Conservation (phyloP, 192 early-diverging fungal genomes). For the Irineochytrium annulatum region DNA sequence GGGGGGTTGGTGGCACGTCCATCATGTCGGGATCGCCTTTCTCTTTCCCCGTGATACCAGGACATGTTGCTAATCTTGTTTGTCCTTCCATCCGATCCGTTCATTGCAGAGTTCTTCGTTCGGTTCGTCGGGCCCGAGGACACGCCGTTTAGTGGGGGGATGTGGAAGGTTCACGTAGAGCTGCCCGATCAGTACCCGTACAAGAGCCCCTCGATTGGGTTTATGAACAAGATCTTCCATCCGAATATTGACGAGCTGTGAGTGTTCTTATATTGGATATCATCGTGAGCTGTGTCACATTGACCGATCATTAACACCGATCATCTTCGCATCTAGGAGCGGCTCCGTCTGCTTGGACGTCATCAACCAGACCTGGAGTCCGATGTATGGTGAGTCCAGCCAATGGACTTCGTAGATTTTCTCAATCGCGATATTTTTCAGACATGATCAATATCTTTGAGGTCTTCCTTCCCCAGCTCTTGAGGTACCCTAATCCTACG, state of each 20-base stretch:
- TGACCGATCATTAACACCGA: background rate
- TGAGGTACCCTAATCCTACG: constrained; percentile 98
- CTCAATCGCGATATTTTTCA: no score
- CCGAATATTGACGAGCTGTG: constrained; percentile 99
- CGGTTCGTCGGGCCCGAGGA: constrained; percentile 89
- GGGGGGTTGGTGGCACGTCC: no score
- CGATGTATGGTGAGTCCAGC: constrained; percentile 97
- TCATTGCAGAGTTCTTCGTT: constrained; percentile 93
- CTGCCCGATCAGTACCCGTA: constrained; percentile 99
- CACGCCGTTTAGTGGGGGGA: constrained; percentile 89
- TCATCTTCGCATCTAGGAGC: constrained; percentile 57
- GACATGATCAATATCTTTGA: constrained; percentile 99
- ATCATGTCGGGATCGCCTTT: no score
- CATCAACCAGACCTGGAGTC: constrained; percentile 99
- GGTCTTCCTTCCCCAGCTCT: constrained; percentile 93
- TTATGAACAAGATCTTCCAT: constrained; percentile 99
- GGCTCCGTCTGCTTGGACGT: constrained; percentile 99
- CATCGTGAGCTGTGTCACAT: background rate
- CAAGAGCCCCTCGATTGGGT: constrained; percentile 98
- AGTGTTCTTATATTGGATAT: constrained; percentile 17
- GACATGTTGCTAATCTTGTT: no score
- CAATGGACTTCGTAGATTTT: no score
- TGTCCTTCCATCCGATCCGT: no score
- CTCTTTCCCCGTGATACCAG: no score
- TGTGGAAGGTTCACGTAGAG: constrained; percentile 98